phyloP scores from a whole-genome alignment of 192 early-diverging fungal genomes.

The Dissophora globulifera region DNA sequence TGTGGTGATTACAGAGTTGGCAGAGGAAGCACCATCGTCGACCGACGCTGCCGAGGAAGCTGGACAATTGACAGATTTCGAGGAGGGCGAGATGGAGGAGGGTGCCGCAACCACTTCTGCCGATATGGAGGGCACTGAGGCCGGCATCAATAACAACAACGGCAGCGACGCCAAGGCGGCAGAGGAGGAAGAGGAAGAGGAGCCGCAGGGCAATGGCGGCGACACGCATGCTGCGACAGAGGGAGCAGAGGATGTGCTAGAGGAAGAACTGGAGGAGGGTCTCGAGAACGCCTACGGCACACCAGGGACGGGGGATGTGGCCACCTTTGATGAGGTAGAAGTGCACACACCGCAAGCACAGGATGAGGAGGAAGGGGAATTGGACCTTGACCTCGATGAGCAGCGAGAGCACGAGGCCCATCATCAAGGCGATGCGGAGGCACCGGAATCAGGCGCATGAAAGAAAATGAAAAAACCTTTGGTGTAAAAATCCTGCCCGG shows the following conservation, averaged over 20 bases:
- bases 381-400: slow-evolving; percentile 37
- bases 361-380: slow-evolving; percentile 28
- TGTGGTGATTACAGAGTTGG: slow-evolving; percentile 29
- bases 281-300: slow-evolving; percentile 21
- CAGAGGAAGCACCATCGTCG: slow-evolving; percentile 17
- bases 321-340: slow-evolving; percentile 30
- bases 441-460: slow-evolving; percentile 20
- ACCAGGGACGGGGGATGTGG: slow-evolving; percentile 51
- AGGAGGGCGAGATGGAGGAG: slow-evolving; percentile 36
- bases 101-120: neutral
- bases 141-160: no score
- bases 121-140: no score
- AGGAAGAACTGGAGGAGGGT: slow-evolving; percentile 29
- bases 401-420: slow-evolving; percentile 34
- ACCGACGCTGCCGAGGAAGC: neutral
- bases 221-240: no score
- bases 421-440: slow-evolving; percentile 7
- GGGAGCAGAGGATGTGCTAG: slow-evolving; percentile 8
- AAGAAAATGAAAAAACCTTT: neutral
- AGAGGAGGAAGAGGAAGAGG: slow-evolving; percentile 2
- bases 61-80: slow-evolving; percentile 23
- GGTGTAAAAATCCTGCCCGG: neutral
- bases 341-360: slow-evolving; percentile 32
- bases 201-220: no score
- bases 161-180: neutral